Conservation (phyloP, 306 rosid genomes). For the Castanospermum australe region DNA sequence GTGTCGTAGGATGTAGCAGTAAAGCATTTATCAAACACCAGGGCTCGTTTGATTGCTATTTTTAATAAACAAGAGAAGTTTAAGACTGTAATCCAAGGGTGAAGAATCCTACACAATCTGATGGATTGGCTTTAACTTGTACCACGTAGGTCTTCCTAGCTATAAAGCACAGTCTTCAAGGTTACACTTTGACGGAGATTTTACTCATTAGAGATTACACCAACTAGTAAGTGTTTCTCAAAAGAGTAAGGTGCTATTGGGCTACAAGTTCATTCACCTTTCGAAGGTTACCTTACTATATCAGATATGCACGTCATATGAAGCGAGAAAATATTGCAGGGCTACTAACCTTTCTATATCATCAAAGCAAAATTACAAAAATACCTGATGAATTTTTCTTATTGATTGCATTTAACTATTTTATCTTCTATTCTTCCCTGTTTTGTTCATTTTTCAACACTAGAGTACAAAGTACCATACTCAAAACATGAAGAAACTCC, state of each 20-base stretch:
- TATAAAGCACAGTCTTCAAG: neutral
- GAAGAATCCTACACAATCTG: neutral
- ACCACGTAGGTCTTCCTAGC: neutral
- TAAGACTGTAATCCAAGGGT: neutral
- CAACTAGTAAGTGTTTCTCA: too few relatives aligned
- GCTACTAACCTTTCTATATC: conserved; percentile 26
- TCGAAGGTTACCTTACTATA: conserved; percentile 5
- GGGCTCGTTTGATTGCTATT: neutral
- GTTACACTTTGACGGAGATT: neutral
- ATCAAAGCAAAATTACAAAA: conserved; percentile 38
- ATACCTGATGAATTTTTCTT: conserved; percentile 38
- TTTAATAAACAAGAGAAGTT: neutral
- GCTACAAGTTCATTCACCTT: neutral
- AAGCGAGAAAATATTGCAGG: neutral
- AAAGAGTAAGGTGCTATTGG: neutral
- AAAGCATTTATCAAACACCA: neutral
- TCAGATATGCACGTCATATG: conserved; percentile 15
- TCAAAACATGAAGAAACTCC: conserved; percentile 35
- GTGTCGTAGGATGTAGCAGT: neutral
- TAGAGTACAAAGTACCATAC: conserved; percentile 13
- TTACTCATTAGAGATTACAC: too few relatives aligned
- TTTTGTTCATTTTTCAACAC: conserved; percentile 45
- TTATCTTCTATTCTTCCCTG: conserved; percentile 31
- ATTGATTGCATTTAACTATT: conserved; percentile 47
- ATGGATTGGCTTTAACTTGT: neutral